These are phyloP conservation scores for Sporothrix variecibatus DNA, from an alignment of 2,329 filamentous ascomycete genomes.

Conservation along the genomic window DNA sequence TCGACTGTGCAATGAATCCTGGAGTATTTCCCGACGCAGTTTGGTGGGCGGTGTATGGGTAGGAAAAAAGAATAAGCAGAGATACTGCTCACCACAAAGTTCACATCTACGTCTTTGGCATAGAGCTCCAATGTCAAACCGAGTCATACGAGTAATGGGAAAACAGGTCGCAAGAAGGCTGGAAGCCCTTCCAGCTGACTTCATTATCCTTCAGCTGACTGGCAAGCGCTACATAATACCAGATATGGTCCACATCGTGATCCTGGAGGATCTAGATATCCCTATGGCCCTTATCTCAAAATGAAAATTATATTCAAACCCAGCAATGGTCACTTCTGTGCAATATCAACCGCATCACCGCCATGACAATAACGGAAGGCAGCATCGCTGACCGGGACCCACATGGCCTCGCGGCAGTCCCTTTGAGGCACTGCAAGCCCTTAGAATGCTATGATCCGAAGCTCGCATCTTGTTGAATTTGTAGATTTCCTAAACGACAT, in stretches of 20 bases:
- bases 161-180: neutral
- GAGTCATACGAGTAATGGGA: neutral
- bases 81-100: neutral
- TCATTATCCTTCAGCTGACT: no score
- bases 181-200: neutral
- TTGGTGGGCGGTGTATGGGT: neutral
- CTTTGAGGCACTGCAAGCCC: no score
- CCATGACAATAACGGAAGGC: neutral
- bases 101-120: neutral
- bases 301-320: neutral
- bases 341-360: neutral
- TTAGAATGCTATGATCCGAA: neutral
- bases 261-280: neutral
- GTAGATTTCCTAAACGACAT: neutral
- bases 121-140: neutral
- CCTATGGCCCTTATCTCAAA: neutral
- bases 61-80: neutral
- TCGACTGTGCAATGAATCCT: neutral
- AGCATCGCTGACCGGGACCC: neutral
- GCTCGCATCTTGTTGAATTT: neutral
- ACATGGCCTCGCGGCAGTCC: neutral
- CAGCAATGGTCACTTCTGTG: neutral
- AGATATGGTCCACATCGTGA: neutral
- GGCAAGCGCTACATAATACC: neutral
- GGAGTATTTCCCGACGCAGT: neutral